Evolutionary conservation across 2,329 filamentous ascomycete species (phyloP).

Genomic region (Didymella glomerata): DNA sequence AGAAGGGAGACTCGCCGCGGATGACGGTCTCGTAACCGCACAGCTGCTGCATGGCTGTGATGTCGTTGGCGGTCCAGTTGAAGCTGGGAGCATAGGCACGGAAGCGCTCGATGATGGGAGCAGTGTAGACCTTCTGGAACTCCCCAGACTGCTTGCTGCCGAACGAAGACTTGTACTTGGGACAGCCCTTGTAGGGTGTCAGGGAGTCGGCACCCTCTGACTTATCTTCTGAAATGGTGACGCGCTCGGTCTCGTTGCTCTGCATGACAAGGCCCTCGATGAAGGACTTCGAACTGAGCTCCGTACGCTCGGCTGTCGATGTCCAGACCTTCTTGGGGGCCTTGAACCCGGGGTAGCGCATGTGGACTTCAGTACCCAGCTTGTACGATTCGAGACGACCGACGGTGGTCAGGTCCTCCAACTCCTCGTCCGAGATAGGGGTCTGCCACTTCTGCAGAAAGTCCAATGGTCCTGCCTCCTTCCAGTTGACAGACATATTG

Average conservation of each 20-base stretch:
- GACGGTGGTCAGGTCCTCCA: conserved; percentile 67
- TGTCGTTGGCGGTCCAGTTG: conserved; percentile 68
- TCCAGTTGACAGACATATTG: conserved; percentile 68
- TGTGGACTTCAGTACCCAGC: conserved; percentile 65
- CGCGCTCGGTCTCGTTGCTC: conserved; percentile 63
- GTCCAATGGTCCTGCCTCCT: conserved; percentile 61
- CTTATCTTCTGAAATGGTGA: conserved; percentile 65
- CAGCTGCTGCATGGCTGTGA: conserved; percentile 72
- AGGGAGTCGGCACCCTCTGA: conserved; percentile 67
- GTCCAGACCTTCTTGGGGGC: conserved; percentile 67
- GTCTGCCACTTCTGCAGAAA: conserved; percentile 67
- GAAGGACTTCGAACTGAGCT: conserved; percentile 65
- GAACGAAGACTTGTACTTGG: conserved; percentile 66
- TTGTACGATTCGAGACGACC: conserved; percentile 68
- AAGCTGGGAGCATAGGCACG: conserved; percentile 63
- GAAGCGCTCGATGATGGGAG: conserved; percentile 66
- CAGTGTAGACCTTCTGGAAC: conserved; percentile 65
- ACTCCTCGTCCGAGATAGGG: conserved; percentile 65
- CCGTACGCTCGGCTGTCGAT: conserved; percentile 69
- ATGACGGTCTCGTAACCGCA: conserved; percentile 73
- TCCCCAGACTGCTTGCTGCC: conserved; percentile 64
- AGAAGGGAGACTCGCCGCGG: conserved; percentile 68
- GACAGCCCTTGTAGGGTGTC: conserved; percentile 72
- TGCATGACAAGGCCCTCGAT: conserved; percentile 65
- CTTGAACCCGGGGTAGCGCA: conserved; percentile 65